Conservation (phyloP, 202 grass and related monocot species). For the Carex arenaria region DNA sequence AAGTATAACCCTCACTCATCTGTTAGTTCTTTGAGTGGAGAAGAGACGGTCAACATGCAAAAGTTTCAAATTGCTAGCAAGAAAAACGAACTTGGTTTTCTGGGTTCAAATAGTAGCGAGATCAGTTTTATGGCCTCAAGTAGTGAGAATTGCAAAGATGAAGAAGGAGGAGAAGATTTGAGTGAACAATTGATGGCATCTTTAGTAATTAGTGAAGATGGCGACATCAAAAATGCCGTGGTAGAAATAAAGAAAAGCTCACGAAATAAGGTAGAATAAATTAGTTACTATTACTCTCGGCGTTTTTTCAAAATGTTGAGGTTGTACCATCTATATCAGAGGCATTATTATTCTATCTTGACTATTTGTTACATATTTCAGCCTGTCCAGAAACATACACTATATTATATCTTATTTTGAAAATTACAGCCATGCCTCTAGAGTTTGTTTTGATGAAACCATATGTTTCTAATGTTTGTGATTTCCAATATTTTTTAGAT, state of each 20-base stretch:
- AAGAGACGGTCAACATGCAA: background rate
- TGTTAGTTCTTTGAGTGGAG: background rate
- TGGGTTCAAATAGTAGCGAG: background rate
- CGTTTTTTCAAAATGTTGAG: background rate
- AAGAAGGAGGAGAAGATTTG: slow-evolving; percentile 16
- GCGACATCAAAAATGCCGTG: background rate
- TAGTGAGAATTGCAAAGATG: slow-evolving; percentile 23
- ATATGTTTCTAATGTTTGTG: background rate
- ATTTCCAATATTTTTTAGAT: background rate
- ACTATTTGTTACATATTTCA: background rate
- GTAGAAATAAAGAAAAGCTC: background rate
- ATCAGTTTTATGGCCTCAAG: slow-evolving; percentile 1
- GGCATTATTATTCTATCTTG: background rate
- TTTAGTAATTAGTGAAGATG: slow-evolving; percentile 9
- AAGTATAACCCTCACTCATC: background rate
- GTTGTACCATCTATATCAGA: background rate
- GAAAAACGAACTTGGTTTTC: slow-evolving; percentile 10
- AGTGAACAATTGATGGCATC: slow-evolving; percentile 23
- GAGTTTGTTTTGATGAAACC: background rate
- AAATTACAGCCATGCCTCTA: background rate
- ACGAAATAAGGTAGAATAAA: slow-evolving; percentile 15
- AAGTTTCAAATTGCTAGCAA: slow-evolving; percentile 19
- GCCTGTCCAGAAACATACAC: background rate
- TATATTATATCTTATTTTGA: background rate
- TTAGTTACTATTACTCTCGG: background rate